Base-by-base conservation (phyloP, 371 early-diverging fungal genomes). In the Rhizopus delemar region DNA sequence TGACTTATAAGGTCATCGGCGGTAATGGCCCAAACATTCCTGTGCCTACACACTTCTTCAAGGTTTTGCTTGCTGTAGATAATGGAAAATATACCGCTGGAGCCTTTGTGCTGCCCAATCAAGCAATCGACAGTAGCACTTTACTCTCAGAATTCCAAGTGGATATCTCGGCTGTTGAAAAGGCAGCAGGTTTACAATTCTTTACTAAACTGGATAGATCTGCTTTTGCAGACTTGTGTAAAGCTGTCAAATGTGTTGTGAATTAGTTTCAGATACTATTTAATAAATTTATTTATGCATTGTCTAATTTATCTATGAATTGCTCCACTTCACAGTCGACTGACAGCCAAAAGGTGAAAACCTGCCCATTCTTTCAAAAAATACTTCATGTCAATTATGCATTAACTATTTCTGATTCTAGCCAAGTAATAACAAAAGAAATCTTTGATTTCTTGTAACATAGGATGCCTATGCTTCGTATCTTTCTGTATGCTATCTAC, bases 21-120 rank as follows among this genome's bases (percentile, higher is more conserved):
- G 92, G 91, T 0, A 72, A 77, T 38, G 80, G 85, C 11, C 90
- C 92, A 46, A 90, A 87, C 57, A 75, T 90, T 33, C 91, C 92
- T 12, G 96, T 96, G 2, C 95, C 96, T 8, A 95, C 95, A 0
- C 95, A 94, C 60, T 93, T 93, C 66, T 96, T 77, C 80, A 96
- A 96, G 71, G 77, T 90, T 35, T 69, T 92, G 8, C 66, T 92
- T 59, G 80, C 83, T 3, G 55, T 69, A 16, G 65, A 68, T 28
- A 67, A 60, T 12, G 63, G 60, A 39, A 60, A 59, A 13, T 82
- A 76, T 57, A 65, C 79, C 4, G 39, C 82, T 3, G 92, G 83
- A 34, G 87, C 87, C 0, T 96, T 96, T 72, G 88, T 94, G 3
- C 57, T 96, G 49, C 95, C 95, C 8, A 96, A 96, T 75, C 69